phyloP scores from a whole-genome alignment of 2,329 filamentous ascomycete genomes.

The Tympanopsis confertula region DNA sequence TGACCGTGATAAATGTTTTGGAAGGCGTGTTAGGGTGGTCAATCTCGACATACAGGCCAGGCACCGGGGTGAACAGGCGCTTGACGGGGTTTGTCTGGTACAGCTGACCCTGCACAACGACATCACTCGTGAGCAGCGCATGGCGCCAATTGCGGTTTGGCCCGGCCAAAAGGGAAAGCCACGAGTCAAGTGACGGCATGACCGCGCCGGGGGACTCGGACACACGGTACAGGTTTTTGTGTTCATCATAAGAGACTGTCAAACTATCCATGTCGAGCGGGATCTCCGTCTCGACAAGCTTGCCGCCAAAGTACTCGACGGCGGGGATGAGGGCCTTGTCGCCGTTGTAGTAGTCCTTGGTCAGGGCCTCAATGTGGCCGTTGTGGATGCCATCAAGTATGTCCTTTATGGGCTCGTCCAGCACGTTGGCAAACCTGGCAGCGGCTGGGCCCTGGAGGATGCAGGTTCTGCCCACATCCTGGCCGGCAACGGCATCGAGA shows the following conservation, averaged over 20 bases:
- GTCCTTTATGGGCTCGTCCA: constrained; percentile 89
- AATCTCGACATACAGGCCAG: constrained; percentile 84
- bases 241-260: constrained; percentile 65
- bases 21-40: constrained; percentile 66
- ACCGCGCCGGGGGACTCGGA: constrained; percentile 62
- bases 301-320: constrained; percentile 91
- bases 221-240: constrained; percentile 76
- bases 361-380: constrained; percentile 70
- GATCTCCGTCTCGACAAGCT: constrained; percentile 60
- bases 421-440: constrained; percentile 74
- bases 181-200: constrained; percentile 69
- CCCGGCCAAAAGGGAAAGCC: constrained; percentile 81
- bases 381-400: constrained; percentile 87
- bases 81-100: constrained; percentile 95
- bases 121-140: constrained; percentile 84
- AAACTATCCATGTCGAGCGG: constrained; percentile 76
- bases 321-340: constrained; percentile 67
- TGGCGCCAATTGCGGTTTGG: constrained; percentile 83
- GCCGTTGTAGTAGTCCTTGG: constrained; percentile 67
- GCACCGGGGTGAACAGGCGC: constrained; percentile 76
- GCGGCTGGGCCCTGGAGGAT: constrained; percentile 93
- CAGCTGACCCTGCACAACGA: constrained; percentile 88
- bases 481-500: constrained; percentile 84
- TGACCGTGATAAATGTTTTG: constrained; percentile 76
- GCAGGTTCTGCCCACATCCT: constrained; percentile 91